Evolutionary conservation across 2,329 filamentous ascomycete species (phyloP), one percentile per base, ranked within the genome.

Genomic region (Aspergillus phoenicis): DNA sequence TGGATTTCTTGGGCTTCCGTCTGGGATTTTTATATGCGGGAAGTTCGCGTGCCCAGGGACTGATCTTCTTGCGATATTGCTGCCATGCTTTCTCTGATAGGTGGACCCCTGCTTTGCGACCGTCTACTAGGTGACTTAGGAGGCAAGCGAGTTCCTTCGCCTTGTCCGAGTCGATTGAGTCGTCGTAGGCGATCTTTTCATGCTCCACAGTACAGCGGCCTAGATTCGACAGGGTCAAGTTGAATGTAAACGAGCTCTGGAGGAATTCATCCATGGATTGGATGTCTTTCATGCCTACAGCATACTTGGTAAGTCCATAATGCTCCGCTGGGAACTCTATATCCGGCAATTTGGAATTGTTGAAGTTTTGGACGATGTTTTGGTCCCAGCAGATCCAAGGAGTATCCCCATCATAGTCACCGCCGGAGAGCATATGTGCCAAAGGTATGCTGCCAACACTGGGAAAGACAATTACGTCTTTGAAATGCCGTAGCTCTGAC

Each of bases 361-460:
- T 62, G 68, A 89, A 89, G 0, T 73, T 75, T 1, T 71, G 61
- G 0, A 85, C 83, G 0, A 89, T 77, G 5, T 71, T 71, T 3
- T 76, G 73, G 55, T 88, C 85, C 84, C 85, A 89, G 67, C 84
- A 87, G 0, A 87, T 69, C 83, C 85, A 88, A 28, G 85, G 77
- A 2, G 73, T 81, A 59, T 89, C 87, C 0, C 87, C 87, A 64
- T 89, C 87, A 60, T 88, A 89, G 67, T 89, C 87, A 8, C 87
- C 87, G 5, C 86, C 87, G 24, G 87, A 87, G 0, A 89, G 73
- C 68, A 85, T 84, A n/a, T 80, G 79, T 0, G 85, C 87, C 0
- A 87, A 73, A 0, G 87, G 83, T 15, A 77, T 79, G 7, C 75
- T 64, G 0, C 87, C 87, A 59, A 71, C 77, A 0, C 78, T 79